Evolutionary conservation across 1,284 basidiomycete species (phyloP).

Genomic region (Melampsora occidentalis): DNA sequence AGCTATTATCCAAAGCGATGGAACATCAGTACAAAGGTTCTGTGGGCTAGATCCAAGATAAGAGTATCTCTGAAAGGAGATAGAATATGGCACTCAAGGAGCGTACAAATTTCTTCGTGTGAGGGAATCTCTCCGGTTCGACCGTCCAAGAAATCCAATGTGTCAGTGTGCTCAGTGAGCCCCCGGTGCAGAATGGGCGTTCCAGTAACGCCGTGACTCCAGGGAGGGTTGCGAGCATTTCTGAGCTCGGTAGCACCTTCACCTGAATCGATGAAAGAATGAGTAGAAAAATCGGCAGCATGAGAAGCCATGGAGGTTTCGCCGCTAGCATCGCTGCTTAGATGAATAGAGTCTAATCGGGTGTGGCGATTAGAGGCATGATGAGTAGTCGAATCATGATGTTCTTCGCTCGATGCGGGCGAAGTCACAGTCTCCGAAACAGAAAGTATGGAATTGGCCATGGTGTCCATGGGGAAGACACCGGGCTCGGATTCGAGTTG

Average conservation of each 20-base stretch:
- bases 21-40: too few species aligned
- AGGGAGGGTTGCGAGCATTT: slow-evolving; percentile 38
- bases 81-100: too few species aligned
- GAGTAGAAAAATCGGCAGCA: slow-evolving; percentile 19
- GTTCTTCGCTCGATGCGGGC: background rate
- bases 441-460: background rate
- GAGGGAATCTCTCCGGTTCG: too few species aligned
- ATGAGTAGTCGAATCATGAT: background rate
- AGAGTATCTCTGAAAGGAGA: too few species aligned
- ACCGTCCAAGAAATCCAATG: too few species aligned
- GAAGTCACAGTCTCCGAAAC: slow-evolving; percentile 12
- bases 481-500: slow-evolving; percentile 2
- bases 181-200: slow-evolving; percentile 18
- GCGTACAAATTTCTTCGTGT: too few species aligned
- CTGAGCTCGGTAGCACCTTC: slow-evolving; percentile 36
- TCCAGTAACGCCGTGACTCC: slow-evolving; percentile 38
- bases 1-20: too few species aligned
- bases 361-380: slow-evolving; percentile 28
- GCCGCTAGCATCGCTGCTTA: slow-evolving; percentile 40
- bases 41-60: too few species aligned
- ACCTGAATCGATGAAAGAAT: slow-evolving; percentile 31
- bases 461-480: background rate
- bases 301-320: slow-evolving; percentile 27
- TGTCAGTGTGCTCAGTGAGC: background rate
- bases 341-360: slow-evolving; percentile 41